Base-by-base conservation (phyloP, 2,329 filamentous ascomycete species). In the Talaromyces rugulosus region DNA sequence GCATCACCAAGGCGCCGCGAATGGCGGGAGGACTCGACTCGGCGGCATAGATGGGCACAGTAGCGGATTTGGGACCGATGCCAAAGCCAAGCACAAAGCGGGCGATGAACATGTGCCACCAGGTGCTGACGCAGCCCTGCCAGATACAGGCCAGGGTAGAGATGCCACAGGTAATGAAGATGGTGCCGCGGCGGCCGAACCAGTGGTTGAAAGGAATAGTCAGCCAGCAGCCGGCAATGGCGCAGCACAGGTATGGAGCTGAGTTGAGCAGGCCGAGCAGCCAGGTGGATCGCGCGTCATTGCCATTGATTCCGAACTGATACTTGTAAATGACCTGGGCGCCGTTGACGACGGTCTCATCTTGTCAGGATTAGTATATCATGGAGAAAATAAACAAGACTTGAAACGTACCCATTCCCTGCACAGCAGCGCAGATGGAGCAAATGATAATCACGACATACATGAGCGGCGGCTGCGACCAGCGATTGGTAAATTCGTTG, bases 1-100 rank as follows among this genome's bases (percentile, higher is more conserved):
- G 87, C 90, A 94, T 94, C 65, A 93, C 89, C 18, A 95, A 80
- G 7, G 88, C 89, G 65, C 89, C 89, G 71, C 89, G 85, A 60
- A 92, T 87, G 5, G 77, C 74, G 1, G 89, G 86, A 0, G 89
- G 89, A 0, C 87, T 84, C 61, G 86, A 90, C 73, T 93, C 90
- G 2, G 90, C 89, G 0, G 89, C 87, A 68, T 90, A 93, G 31
- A 93, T 87, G 0, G 90, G 90, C 1, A 91, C 88, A 0, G 89
- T 91, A 0, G 87, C 86, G 23, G 87, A 86, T 71, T 92, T 92
- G 16, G 88, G 82, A 31, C 90, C 90, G 78, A 93, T 91, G 1
- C 89, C 90, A 53, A 95, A 85, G 9, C 91, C 91, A 63, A 94
- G 83, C 12, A 90, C 80, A 64, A 94, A 83, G 50, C 91, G 86